These are phyloP conservation scores for Nicotiana sylvestris DNA, from an alignment of 257 asterid genomes.

Conservation along the genomic window DNA sequence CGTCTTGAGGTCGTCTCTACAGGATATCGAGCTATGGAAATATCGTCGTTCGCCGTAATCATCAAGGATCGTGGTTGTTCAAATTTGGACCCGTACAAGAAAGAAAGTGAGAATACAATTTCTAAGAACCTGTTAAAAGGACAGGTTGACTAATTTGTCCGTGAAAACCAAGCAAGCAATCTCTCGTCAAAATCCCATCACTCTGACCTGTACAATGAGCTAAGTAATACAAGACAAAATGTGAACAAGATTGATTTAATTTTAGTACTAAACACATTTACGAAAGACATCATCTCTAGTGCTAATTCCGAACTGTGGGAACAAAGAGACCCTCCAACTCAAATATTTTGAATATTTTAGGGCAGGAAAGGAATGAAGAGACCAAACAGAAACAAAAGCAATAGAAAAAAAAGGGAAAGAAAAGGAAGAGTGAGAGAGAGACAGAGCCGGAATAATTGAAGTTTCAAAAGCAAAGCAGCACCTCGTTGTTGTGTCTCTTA, in stretches of 20 bases:
- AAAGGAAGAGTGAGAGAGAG: background rate
- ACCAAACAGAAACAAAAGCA: constrained; percentile 4
- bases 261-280: background rate
- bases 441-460: background rate
- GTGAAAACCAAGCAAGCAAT: background rate
- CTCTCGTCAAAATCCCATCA: background rate
- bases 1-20: too few relatives aligned
- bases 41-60: too few relatives aligned
- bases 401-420: background rate
- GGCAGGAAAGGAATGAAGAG: background rate
- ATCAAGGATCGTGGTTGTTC: too few relatives aligned
- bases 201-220: background rate
- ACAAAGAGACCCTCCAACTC: background rate
- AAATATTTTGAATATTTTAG: background rate
- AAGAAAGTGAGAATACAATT: too few relatives aligned
- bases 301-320: background rate
- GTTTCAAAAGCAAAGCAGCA: constrained; percentile 9
- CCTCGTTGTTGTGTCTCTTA: constrained; percentile 53
- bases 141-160: background rate
- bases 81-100: too few relatives aligned
- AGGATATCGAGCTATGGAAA: too few relatives aligned
- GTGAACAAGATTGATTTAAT: background rate
- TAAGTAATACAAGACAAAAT: background rate
- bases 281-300: background rate
- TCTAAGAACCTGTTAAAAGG: background rate